Evolutionary conservation across 352 stramenopile species (phyloP), one percentile per base, ranked within the genome.

Genomic region (Pythium inflatum): DNA sequence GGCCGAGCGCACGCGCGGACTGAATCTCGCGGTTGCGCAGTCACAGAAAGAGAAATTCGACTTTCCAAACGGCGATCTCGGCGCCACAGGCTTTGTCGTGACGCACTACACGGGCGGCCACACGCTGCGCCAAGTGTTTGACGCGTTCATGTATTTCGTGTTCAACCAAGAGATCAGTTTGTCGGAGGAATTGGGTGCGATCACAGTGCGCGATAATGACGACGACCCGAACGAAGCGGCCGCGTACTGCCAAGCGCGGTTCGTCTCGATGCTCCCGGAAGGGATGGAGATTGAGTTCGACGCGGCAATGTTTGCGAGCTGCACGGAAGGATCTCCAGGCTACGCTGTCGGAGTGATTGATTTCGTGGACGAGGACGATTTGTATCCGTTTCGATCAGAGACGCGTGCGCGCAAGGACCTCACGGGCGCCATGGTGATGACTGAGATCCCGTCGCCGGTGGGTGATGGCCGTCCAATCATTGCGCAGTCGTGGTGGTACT

Each of bases 141-240:
- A 70, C 14, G 50, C 53, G 25, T 51, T 74, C 7, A 22, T 46
- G 43, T 36, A 57, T 8, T 74, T 56, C 41, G 24, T 74, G 11
- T 18, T 9, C 16, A 48, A 66, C 34, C 53, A 70, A 55, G 67
- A 74, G 38, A 63, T 74, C 41, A 74, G 45, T n/a, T 22, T 74
- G 13, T 74, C 60, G 8, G 59, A 74, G 38, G 16, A 65, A 27
- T 31, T 68, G 2, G 67, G 67, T 11, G 40, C 65, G 14, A 27
- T 74, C 45, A 70, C 67, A 12, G 62, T 74, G 34, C 67, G 67
- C n/a, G 67, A 68, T 13, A 55, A 18, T 24, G 66, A 74, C 28
- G 67, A 74, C 13, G 12, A 40, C 14, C 48, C 24, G 22, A 13
- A n/a, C 8, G 27, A 48, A 34, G n/a, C n/a, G n/a, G n/a, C n/a